Percentiles rank a stretch among this genome's conserved stretches.
Evolutionary conservation across 192 early-diverging fungal genomes (phyloP).

Genomic region (Mortierella alpina): DNA sequence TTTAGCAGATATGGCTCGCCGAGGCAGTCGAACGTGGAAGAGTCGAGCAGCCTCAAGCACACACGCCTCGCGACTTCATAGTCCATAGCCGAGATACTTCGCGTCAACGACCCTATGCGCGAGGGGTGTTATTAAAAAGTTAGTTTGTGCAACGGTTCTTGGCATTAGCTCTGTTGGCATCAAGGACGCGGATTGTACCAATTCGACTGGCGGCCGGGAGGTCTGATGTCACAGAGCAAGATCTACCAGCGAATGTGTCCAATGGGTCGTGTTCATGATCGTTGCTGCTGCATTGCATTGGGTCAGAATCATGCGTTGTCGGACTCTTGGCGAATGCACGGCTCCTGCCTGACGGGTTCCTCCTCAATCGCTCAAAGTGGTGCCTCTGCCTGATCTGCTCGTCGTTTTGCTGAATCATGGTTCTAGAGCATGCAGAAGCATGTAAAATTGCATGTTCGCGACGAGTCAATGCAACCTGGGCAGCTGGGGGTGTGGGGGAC

Average conservation of each 20-base stretch:
- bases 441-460: neutral
- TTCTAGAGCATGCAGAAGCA: neutral
- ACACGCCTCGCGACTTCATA: constrained; percentile 2
- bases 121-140: neutral
- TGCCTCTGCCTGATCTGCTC: neutral
- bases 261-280: neutral
- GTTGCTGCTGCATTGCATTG: neutral
- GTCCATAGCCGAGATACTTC: neutral
- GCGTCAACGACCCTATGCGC: too few species aligned
- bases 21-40: constrained; percentile 6
- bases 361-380: constrained; percentile 7
- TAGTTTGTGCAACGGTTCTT: neutral
- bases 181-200: too few species aligned
- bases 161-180: neutral
- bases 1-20: constrained; percentile 10
- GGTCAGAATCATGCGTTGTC: neutral
- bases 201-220: neutral
- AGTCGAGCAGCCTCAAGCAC: constrained; percentile 9
- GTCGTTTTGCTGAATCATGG: neutral
- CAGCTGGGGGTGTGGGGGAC: too few species aligned
- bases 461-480: too few species aligned
- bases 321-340: neutral
- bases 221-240: neutral
- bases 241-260: too few species aligned
- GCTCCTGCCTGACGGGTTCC: neutral